phyloP scores from a whole-genome alignment of 75 land plant genomes.

The Sequoia sempervirens region DNA sequence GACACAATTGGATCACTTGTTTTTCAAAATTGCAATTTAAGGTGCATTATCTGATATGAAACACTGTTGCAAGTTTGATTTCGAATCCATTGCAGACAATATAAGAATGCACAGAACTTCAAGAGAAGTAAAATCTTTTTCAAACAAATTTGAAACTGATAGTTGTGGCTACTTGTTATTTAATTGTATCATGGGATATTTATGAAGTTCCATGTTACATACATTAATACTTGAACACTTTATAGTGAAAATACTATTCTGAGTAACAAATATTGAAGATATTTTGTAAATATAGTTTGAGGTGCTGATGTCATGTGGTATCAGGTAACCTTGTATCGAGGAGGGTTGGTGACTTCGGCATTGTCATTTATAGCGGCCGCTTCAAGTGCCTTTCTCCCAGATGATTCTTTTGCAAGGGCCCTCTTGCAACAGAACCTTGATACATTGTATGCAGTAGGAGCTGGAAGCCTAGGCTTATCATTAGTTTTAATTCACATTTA shows the following conservation, averaged over 20 bases:
- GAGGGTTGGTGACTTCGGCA: constrained; percentile 84
- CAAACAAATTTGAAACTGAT: too few relatives aligned
- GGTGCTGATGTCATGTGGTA: background rate
- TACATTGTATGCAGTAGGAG: constrained; percentile 58
- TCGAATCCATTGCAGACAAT: background rate
- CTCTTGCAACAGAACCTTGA: constrained; percentile 38
- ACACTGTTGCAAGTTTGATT: constrained; percentile 1
- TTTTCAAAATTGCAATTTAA: background rate
- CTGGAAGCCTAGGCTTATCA: constrained; percentile 77
- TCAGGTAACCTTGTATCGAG: constrained; percentile 83
- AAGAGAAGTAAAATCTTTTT: background rate
- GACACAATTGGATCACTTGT: background rate
- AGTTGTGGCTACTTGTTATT: background rate
- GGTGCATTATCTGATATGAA: background rate
- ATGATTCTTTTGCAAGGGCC: constrained; percentile 19
- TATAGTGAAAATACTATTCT: background rate
- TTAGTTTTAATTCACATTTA: constrained; percentile 87
- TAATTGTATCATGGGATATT: background rate
- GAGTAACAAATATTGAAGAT: background rate
- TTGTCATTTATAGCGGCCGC: constrained; percentile 64
- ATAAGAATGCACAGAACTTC: background rate
- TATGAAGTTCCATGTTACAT: background rate
- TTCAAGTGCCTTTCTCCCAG: constrained; percentile 64
- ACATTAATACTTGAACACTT: background rate
- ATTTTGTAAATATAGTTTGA: background rate